Evolutionary conservation across 306 rosid genomes (phyloP), one percentile per base, ranked within the genome.

Genomic region (Astragalus glycyphyllos): DNA sequence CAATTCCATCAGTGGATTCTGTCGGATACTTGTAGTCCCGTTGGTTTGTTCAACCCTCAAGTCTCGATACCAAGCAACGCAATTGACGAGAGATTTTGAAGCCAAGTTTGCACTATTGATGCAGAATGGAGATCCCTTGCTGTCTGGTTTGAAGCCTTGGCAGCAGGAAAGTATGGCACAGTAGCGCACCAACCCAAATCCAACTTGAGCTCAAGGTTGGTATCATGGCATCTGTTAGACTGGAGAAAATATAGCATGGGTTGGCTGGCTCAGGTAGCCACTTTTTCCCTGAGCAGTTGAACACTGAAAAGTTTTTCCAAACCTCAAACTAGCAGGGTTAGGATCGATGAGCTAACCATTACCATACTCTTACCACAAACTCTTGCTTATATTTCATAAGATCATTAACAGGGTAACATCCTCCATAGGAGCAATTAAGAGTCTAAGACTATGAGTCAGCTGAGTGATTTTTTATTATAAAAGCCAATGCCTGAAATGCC

Each of bases 401-500:
- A 73, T 54, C 48, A 55, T 56, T 49, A 76, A 59, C 32, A 15
- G 44, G 12, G 10, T 15, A 73, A 32, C 64, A 78, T 16, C 16
- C 31, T 65, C 68, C 11, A 45, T 31, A 38, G 47, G 11, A 42
- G 29, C 65, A 62, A 61, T 41, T 11, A 40, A 68, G 38, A 34
- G 58, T 31, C 2, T n/a, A 47, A 65, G 20, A 26, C 17, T 55
- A 17, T 11, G 1, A 54, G 50, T 62, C 15, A 63, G 75, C 60
- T 16, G 14, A 44, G 60, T 17, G 26, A 72, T 66, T 79, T 17
- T n/a, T 20, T 3, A 58, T 54, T 40, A 47, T n/a, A 62, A 58
- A 58, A 57, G 58, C 58, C 53, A 59, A 75, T 31, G 57, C 65
- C 46, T 53, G 20, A 65, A 70, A 63, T 15, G 63, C 10, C 26